A percentile compares a stretch with the other conserved stretches of the same genome.
phyloP scores from a whole-genome alignment of 202 grass and related monocot genomes.

The Eragrostis tef region DNA sequence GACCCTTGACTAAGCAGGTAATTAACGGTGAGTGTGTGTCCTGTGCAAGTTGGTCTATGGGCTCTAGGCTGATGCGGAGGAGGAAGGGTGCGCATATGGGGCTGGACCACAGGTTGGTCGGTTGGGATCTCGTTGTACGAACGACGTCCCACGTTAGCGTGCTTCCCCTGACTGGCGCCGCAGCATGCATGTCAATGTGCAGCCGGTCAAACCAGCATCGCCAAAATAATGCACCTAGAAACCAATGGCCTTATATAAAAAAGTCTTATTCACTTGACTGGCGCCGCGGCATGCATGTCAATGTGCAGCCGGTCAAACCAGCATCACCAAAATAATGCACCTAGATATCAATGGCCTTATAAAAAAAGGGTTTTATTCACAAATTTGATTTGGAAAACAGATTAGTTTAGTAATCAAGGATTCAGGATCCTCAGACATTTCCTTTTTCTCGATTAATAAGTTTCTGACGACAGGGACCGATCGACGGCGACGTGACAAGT shows the following conservation, averaged over 20 bases:
- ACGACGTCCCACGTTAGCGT: constrained; percentile 58
- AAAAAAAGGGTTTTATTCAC: too few species aligned
- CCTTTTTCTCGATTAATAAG: not conserved
- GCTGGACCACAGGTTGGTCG: constrained; percentile 54
- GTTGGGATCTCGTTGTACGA: constrained; percentile 51
- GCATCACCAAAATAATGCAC: too few species aligned
- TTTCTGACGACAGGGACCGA: not conserved
- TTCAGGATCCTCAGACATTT: not conserved
- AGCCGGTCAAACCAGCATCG: constrained; percentile 19
- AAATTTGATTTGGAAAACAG: not conserved
- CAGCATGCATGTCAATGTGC: not conserved
- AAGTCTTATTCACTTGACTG: not conserved
- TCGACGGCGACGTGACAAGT: not conserved
- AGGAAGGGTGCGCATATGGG: constrained; percentile 26
- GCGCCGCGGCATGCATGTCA: not conserved
- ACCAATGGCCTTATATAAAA: not conserved
- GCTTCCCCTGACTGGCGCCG: constrained; percentile 8
- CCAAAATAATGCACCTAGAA: not conserved
- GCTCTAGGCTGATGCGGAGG: not conserved
- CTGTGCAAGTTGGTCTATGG: constrained; percentile 38
- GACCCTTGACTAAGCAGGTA: not conserved
- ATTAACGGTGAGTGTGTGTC: not conserved
- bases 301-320: constrained; percentile 22
- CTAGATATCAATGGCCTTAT: too few species aligned
- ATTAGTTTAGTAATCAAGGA: too few species aligned